Base-by-base conservation (phyloP, 1,284 basidiomycete species). In the Golubevia pallescens region DNA sequence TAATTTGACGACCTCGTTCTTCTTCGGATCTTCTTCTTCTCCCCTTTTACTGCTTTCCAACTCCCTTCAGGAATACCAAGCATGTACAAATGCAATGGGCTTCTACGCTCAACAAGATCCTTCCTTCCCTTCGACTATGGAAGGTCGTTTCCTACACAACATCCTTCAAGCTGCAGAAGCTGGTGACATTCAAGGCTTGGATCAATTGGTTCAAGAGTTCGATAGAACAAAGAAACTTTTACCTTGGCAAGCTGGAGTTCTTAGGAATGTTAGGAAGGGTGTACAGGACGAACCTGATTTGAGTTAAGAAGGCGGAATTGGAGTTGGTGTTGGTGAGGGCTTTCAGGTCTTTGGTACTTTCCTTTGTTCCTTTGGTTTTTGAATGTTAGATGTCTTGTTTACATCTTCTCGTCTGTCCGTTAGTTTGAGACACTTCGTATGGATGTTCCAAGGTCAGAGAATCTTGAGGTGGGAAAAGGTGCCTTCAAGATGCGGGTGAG, bases 101-200 rank as follows among this genome's bases (percentile, higher is more conserved):
- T 84, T 79, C 72, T 85, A 85, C 63, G 81, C 82, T 8, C 69
- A 80, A 60, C 76, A 77, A 59, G 82, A 85, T 64, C 70, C 79
- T 6, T 66, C 68, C 55, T 85, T 85, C 66, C 80, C 82, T 0
- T 69, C 78, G 23, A 85, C 82, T 58, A 74, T 76, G 69, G 82
- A 85, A 68, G 80, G 78, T 16, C 67, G 77, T 14, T 85, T 84
- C 70, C 69, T 85, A 21, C 79, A 83, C 66, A 74, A 71, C 10
- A 62, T 84, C 20, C 73, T 84, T 21, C 71, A 82, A 62, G 68
- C 76, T 1, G 74, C 72, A 59, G 82, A 85, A 67, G 69, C 71
- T 16, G 81, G 81, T 24, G 82, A 85, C 57, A 52, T 81, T 1
- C 68, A 74, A 42, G 68, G 69, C 10, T 81, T 85, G 56, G 81